Evolutionary conservation across 2,329 filamentous ascomycete species (phyloP).

Genomic region (Fusarium globosum): DNA sequence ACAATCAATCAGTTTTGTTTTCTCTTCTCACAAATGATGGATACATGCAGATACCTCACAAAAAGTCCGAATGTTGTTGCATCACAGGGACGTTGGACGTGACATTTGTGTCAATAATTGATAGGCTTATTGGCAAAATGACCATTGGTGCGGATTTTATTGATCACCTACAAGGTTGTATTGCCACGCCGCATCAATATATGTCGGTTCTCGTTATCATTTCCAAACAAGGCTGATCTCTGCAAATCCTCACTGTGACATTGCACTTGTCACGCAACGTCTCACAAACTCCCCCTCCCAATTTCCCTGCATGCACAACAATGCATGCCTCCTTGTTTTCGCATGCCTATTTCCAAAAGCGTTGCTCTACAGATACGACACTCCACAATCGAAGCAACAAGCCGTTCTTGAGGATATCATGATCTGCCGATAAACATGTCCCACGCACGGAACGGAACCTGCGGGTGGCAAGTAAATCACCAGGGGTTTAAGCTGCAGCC

Average conservation of each 20-base stretch:
- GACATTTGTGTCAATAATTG: not conserved
- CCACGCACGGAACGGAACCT: constrained; percentile 9
- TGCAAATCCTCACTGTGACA: not conserved
- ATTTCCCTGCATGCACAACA: not conserved
- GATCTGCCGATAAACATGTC: constrained; percentile 4
- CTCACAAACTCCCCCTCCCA: constrained; percentile 1
- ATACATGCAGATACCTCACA: not conserved
- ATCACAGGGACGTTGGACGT: constrained; percentile 1
- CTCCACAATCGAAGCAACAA: constrained; percentile 22
- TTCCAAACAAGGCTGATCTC: constrained; percentile 1
- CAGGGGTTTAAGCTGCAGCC: constrained; percentile 26
- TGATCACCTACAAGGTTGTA: not conserved
- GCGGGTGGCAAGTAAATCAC: constrained; percentile 28
- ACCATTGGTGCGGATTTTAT: not conserved
- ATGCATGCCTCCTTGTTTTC: not conserved
- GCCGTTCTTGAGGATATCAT: not conserved
- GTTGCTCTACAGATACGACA: constrained; percentile 15
- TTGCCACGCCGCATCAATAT: not conserved
- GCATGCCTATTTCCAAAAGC: not conserved
- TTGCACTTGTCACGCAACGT: not conserved
- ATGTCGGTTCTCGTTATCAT: not conserved
- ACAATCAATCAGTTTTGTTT: constrained; percentile 12
- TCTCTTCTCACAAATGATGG: constrained; percentile 22
- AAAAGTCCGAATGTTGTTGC: not conserved
- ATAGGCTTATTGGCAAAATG: not conserved